Evolutionary conservation across 2,329 filamentous ascomycete species (phyloP).

Genomic region (Cylindrodendrum hubeiense): DNA sequence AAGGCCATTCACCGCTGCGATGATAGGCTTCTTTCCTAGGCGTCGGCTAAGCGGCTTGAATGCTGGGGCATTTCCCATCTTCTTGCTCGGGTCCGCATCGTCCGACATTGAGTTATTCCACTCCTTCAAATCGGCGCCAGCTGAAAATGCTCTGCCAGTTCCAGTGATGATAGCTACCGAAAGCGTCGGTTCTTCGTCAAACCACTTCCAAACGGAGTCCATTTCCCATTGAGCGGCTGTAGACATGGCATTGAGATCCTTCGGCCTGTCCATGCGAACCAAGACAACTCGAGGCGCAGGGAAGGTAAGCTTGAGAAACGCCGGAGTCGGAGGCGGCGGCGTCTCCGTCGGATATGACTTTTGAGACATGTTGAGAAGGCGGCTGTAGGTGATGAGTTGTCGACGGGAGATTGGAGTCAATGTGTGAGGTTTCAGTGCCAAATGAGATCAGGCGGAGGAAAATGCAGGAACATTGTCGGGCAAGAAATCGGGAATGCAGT

Average conservation of each 20-base stretch:
- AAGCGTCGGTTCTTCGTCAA: slow-evolving; percentile 62
- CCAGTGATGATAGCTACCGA: slow-evolving; percentile 64
- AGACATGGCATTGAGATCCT: slow-evolving; percentile 56
- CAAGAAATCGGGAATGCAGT: background rate
- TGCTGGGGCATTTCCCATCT: slow-evolving; percentile 49
- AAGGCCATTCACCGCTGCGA: slow-evolving; percentile 70
- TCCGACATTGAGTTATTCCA: slow-evolving; percentile 43
- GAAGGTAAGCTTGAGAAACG: slow-evolving; percentile 52
- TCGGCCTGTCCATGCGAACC: slow-evolving; percentile 64
- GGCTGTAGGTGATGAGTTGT: background rate
- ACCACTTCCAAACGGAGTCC: slow-evolving; percentile 61
- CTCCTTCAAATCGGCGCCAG: slow-evolving; percentile 67
- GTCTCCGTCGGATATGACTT: slow-evolving; percentile 22
- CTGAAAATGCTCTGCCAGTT: slow-evolving; percentile 65
- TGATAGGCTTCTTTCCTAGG: slow-evolving; percentile 70
- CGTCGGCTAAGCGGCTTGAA: slow-evolving; percentile 64
- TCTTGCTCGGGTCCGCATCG: slow-evolving; percentile 27
- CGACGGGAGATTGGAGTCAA: background rate
- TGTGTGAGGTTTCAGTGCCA: background rate
- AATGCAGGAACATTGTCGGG: background rate
- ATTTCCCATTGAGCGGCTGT: slow-evolving; percentile 31
- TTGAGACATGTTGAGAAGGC: slow-evolving; percentile 6
- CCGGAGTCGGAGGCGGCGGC: slow-evolving; percentile 26
- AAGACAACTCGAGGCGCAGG: slow-evolving; percentile 61
- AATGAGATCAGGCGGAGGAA: background rate